These are phyloP conservation scores for Adenanthera pavonina DNA, from an alignment of 306 rosid species.

Conservation along the genomic window DNA sequence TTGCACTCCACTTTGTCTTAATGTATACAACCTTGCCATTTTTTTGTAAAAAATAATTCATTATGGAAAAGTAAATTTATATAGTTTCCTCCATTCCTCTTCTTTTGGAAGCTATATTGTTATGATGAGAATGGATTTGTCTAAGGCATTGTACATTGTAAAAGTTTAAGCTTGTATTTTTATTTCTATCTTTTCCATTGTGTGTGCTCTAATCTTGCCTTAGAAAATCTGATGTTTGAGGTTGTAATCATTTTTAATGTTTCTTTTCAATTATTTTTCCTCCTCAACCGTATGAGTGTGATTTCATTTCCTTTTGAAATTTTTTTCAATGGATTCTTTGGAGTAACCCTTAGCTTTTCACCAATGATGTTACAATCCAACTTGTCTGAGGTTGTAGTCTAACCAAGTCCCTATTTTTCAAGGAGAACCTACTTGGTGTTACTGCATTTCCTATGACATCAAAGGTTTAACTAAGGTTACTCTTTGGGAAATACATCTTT, in stretches of 20 bases:
- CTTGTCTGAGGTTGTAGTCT: slow-evolving; percentile 47
- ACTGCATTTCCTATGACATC: slow-evolving; percentile 52
- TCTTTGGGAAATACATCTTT: background rate
- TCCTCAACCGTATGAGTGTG: background rate
- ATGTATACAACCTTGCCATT: background rate
- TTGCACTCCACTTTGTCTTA: slow-evolving; percentile 1
- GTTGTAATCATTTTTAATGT: background rate
- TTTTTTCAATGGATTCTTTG: background rate
- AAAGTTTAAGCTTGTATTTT: no score
- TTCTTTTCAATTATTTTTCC: no score
- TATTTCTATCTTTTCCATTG: background rate
- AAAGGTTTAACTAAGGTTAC: slow-evolving; percentile 43
- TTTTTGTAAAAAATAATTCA: background rate
- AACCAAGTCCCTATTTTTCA: slow-evolving; percentile 47
- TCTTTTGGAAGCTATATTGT: slow-evolving; percentile 65
- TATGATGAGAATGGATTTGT: slow-evolving; percentile 52
- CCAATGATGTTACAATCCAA: slow-evolving; percentile 60
- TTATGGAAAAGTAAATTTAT: slow-evolving; percentile 3
- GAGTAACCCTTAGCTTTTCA: no score
- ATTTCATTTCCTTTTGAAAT: background rate
- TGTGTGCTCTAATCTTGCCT: background rate
- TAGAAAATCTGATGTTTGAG: background rate
- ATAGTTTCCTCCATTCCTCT: slow-evolving; percentile 24
- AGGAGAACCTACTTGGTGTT: slow-evolving; percentile 61
- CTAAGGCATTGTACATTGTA: background rate